A percentile compares a stretch with the other conserved stretches of the same genome.
These are phyloP conservation scores for Didymella arachidicola DNA, from an alignment of 2,329 filamentous ascomycete genomes.

Conservation along the genomic window DNA sequence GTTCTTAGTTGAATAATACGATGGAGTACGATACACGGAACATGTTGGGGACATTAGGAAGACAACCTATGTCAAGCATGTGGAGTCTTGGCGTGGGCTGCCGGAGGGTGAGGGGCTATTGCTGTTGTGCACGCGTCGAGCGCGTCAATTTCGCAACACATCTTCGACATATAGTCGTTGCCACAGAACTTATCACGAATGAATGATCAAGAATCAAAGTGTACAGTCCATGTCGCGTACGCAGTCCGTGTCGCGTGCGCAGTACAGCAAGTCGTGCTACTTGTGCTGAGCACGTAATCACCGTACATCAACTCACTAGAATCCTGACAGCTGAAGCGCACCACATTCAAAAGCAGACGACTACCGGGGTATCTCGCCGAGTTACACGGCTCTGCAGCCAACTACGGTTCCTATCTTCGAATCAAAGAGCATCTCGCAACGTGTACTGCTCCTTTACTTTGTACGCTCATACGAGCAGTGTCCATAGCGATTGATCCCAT, in stretches of 20 bases:
- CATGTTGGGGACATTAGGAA: constrained; percentile 35
- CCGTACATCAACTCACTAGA: background rate
- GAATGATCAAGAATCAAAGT: constrained; percentile 5
- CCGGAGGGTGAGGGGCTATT: constrained; percentile 27
- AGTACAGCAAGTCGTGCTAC: background rate
- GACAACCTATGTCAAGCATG: constrained; percentile 24
- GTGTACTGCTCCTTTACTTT: background rate
- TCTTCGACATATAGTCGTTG: constrained; percentile 25
- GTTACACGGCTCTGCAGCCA: background rate
- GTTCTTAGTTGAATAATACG: constrained; percentile 16
- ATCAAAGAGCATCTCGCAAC: background rate
- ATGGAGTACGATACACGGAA: constrained; percentile 28
- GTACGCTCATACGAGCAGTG: background rate
- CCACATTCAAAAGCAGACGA: background rate
- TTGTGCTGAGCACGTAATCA: background rate
- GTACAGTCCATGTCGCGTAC: background rate
- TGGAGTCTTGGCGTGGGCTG: constrained; percentile 38
- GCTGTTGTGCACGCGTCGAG: constrained; percentile 26
- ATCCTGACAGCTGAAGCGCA: background rate
- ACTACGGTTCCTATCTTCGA: background rate
- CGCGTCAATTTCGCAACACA: constrained; percentile 20
- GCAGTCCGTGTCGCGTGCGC: background rate
- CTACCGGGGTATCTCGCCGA: background rate
- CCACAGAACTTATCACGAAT: constrained; percentile 23
- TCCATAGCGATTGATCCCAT: background rate